Conservation (phyloP, 2,329 filamentous ascomycete genomes). For the Fusarium sterilihyphosum region DNA sequence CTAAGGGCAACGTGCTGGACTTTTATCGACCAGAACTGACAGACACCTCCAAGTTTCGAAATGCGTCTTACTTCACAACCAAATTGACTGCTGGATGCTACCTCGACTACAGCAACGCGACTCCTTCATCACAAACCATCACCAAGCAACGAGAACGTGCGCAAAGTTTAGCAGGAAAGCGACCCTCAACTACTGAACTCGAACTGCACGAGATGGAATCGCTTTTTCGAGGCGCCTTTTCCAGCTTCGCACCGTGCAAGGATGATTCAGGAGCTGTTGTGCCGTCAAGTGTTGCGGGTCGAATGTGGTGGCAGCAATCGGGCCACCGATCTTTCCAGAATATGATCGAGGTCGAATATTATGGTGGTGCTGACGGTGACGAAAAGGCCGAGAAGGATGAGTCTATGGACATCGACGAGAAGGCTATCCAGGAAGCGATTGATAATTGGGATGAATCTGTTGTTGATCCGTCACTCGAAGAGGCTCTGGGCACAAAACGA, state of each 20-base stretch:
- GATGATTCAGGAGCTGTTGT: constrained; percentile 78
- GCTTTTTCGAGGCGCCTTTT: constrained; percentile 80
- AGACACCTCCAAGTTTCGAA: constrained; percentile 64
- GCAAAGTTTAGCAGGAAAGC: constrained; percentile 70
- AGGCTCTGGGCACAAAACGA: constrained; percentile 61
- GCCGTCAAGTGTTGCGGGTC: constrained; percentile 72
- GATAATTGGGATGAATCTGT: constrained; percentile 67
- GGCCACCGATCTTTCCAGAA: constrained; percentile 74
- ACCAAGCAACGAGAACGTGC: constrained; percentile 77
- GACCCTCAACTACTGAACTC: constrained; percentile 64
- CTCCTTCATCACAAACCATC: constrained; percentile 62
- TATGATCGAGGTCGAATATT: constrained; percentile 65
- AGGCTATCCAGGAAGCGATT: constrained; percentile 63
- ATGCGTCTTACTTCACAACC: constrained; percentile 73
- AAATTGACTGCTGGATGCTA: constrained; percentile 74
- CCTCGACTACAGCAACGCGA: constrained; percentile 74
- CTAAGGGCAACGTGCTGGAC: constrained; percentile 67
- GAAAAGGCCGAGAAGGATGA: constrained; percentile 48
- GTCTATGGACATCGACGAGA: constrained; percentile 59
- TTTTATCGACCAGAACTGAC: constrained; percentile 65
- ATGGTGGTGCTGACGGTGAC: constrained; percentile 52
- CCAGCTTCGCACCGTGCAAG: constrained; percentile 79
- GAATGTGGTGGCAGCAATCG: constrained; percentile 80
- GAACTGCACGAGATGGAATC: constrained; percentile 76
- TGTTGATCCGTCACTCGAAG: constrained; percentile 67